Evolutionary conservation across 2,329 filamentous ascomycete genomes (phyloP).

Genomic region (Phyllosticta citriasiana): DNA sequence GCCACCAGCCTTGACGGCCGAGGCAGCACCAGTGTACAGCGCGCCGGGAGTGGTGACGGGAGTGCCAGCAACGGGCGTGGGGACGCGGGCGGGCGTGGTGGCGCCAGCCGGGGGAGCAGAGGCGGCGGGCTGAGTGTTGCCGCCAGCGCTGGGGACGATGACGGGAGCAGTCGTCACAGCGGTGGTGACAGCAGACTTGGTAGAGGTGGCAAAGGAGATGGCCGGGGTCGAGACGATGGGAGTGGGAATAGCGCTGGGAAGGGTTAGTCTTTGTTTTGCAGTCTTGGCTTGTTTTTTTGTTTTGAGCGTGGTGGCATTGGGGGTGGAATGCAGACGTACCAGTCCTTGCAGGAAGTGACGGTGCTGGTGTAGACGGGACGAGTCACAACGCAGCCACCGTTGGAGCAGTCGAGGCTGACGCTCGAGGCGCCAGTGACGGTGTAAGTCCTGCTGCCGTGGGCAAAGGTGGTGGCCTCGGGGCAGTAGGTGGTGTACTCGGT

Average conservation of each 20-base stretch:
- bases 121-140: constrained; percentile 19
- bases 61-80: constrained; percentile 20
- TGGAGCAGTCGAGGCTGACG: constrained; percentile 17
- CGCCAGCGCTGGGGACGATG: constrained; percentile 22
- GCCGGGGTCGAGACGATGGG: neutral
- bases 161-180: constrained; percentile 13
- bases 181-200: constrained; percentile 11
- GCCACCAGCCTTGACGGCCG: constrained; percentile 36
- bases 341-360: constrained; percentile 10
- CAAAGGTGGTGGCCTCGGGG: constrained; percentile 13
- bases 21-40: constrained; percentile 38
- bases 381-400: constrained; percentile 17
- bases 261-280: neutral
- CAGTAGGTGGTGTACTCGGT: constrained; percentile 24
- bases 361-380: constrained; percentile 14
- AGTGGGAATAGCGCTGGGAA: neutral
- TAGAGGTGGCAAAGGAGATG: neutral
- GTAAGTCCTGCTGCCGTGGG: constrained; percentile 8
- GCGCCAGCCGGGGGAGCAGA: constrained; percentile 9
- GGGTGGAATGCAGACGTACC: neutral
- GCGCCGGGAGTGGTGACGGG: constrained; percentile 14
- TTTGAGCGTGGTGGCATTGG: neutral
- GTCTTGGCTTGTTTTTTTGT: neutral
- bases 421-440: constrained; percentile 7
- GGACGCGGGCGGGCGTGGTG: constrained; percentile 17